Evolutionary conservation across 345 rosid genomes (phyloP), one percentile per base, ranked within the genome.

Genomic region (Limnanthes douglasii): DNA sequence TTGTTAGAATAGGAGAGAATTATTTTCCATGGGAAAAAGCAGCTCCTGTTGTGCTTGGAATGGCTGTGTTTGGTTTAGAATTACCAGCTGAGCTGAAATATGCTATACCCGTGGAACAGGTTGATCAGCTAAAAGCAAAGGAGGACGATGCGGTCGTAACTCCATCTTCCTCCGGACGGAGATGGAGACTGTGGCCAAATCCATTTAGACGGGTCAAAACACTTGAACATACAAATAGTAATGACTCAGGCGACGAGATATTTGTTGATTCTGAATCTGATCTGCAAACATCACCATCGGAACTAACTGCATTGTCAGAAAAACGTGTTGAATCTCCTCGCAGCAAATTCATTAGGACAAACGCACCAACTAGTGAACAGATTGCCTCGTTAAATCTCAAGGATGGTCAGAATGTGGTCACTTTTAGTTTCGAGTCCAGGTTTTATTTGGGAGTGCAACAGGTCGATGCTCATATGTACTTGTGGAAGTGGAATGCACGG

Each of bases 391-490:
- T 86, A 70, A 77, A 86, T 52, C 72, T 86, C 51, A 78, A 81
- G 66, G 94, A 86, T 43, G 96, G 96, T 46, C 94, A 74, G 56
- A 86, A 86, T 51, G 52, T 62, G 42, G 48, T 86, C 20, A 86
- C 94, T 35, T 86, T 81, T 67, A 77, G 92, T 53, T 86, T 74
- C 69, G 74, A 75, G 27, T 74, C 94, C 5, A 68, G 94, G 62
- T 90, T 86, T 63, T 29, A 4, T 39, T 39, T 25, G n/a, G n/a
- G 39, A 43, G 31, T 50, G 39, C 17, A 46, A 47, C 56, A 86
- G 96, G 96, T 77, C 29, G 86, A 78, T 56, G 90, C 92, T 20
- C 96, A 86, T 64, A 71, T 86, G 31, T 81, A 86, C 64, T 65
- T 77, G 45, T 86, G 96, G 96, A 77, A 70, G 64, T 86, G 96